These are phyloP conservation scores for Abrus precatorius DNA, from an alignment of 306 rosid genomes.

Conservation along the genomic window DNA sequence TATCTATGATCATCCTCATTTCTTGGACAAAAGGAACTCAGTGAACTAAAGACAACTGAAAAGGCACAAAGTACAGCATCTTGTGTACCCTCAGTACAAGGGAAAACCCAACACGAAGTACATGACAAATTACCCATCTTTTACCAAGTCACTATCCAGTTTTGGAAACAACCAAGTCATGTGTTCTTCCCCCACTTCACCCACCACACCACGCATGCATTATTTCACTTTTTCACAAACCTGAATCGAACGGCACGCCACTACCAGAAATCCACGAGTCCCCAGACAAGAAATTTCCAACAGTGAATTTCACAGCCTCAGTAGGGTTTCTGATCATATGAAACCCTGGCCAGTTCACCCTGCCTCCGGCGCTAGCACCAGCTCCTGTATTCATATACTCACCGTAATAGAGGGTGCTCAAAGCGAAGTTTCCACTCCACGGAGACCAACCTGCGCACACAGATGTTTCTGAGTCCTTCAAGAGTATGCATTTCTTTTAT, in stretches of 20 bases:
- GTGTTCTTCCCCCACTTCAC: neutral
- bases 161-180: neutral
- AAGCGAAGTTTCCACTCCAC: slow-evolving; percentile 74
- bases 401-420: slow-evolving; percentile 68
- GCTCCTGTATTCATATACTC: slow-evolving; percentile 73
- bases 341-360: slow-evolving; percentile 81
- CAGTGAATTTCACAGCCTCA: slow-evolving; percentile 69
- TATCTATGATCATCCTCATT: neutral
- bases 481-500: no score
- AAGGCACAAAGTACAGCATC: slow-evolving; percentile 23
- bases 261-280: slow-evolving; percentile 63
- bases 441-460: slow-evolving; percentile 66
- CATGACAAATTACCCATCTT: slow-evolving; percentile 25
- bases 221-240: slow-evolving; percentile 47
- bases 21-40: neutral
- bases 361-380: slow-evolving; percentile 66
- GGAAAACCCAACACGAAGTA: slow-evolving; percentile 38
- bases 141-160: slow-evolving; percentile 20
- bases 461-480: no score
- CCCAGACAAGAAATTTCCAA: slow-evolving; percentile 69
- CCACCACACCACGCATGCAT: neutral
- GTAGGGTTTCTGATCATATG: slow-evolving; percentile 53
- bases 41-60: neutral
- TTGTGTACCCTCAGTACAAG: slow-evolving; percentile 38
- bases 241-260: slow-evolving; percentile 73